Evolutionary conservation across 768 basidiomycete species (phyloP).

Genomic region (Tricholoma terreum): DNA sequence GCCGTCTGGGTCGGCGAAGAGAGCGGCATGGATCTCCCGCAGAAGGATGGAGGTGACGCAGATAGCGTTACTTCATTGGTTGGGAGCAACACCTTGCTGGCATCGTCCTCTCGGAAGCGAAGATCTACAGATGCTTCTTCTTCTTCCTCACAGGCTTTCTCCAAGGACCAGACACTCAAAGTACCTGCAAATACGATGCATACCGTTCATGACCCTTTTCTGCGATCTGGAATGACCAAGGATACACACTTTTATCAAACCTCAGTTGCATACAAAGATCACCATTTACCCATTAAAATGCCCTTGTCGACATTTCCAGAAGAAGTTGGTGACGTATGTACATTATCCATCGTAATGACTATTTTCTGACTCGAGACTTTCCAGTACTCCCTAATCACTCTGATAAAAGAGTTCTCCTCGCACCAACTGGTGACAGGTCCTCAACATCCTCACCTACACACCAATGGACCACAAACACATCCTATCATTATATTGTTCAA

Average conservation of each 20-base stretch:
- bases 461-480: slow-evolving; percentile 85
- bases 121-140: slow-evolving; percentile 75
- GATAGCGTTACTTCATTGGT: slow-evolving; percentile 40
- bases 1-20: slow-evolving; percentile 86
- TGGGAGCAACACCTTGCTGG: slow-evolving; percentile 38
- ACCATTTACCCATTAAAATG: slow-evolving; percentile 85
- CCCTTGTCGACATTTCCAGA: slow-evolving; percentile 87
- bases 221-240: slow-evolving; percentile 53
- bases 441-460: slow-evolving; percentile 89
- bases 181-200: slow-evolving; percentile 35
- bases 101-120: slow-evolving; percentile 47
- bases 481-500: slow-evolving; percentile 96
- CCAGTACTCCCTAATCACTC: slow-evolving; percentile 89
- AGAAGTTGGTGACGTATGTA: slow-evolving; percentile 91
- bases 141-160: slow-evolving; percentile 54
- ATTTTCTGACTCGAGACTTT: neutral
- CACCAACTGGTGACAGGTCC: slow-evolving; percentile 64
- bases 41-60: slow-evolving; percentile 44
- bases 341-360: neutral
- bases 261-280: slow-evolving; percentile 76
- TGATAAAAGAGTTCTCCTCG: slow-evolving; percentile 78
- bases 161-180: slow-evolving; percentile 39
- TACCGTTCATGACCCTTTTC: slow-evolving; percentile 43
- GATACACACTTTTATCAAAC: slow-evolving; percentile 97
- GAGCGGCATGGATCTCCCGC: slow-evolving; percentile 48